phyloP scores from a whole-genome alignment of 176 grass and related monocot species.

The Musa itinerans region DNA sequence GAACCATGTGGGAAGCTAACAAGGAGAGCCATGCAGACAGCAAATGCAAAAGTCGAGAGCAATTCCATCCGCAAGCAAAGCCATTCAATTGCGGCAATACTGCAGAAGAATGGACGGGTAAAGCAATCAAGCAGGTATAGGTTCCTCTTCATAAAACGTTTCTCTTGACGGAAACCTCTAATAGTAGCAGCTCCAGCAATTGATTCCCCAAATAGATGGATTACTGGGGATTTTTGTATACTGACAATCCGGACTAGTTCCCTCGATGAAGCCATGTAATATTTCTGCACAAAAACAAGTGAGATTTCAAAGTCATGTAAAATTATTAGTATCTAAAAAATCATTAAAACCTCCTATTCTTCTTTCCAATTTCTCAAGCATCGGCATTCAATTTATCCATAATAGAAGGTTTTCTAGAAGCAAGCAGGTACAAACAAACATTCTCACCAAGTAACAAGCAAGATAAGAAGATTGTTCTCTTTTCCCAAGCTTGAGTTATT shows the following conservation, averaged over 20 bases:
- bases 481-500: not conserved
- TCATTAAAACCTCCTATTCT: not conserved
- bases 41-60: conserved; percentile 76
- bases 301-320: not conserved
- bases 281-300: conserved; percentile 42
- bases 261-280: conserved; percentile 77
- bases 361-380: not conserved
- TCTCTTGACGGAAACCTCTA: conserved; percentile 52
- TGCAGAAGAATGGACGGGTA: conserved; percentile 67
- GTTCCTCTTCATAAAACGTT: conserved; percentile 65
- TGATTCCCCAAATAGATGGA: conserved; percentile 65
- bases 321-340: no score
- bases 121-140: conserved; percentile 60
- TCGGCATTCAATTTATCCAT: not conserved
- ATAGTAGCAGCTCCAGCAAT: conserved; percentile 79
- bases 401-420: not conserved
- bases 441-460: not conserved
- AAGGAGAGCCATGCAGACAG: conserved; percentile 95
- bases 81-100: conserved; percentile 76
- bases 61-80: conserved; percentile 66
- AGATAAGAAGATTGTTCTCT: not conserved
- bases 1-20: conserved; percentile 94
- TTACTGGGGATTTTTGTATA: conserved; percentile 81
- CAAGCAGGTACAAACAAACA: not conserved
- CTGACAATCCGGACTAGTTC: conserved; percentile 86